Evolutionary conservation across 192 early-diverging fungal species (phyloP).

Genomic region (Oehlia diaphana): DNA sequence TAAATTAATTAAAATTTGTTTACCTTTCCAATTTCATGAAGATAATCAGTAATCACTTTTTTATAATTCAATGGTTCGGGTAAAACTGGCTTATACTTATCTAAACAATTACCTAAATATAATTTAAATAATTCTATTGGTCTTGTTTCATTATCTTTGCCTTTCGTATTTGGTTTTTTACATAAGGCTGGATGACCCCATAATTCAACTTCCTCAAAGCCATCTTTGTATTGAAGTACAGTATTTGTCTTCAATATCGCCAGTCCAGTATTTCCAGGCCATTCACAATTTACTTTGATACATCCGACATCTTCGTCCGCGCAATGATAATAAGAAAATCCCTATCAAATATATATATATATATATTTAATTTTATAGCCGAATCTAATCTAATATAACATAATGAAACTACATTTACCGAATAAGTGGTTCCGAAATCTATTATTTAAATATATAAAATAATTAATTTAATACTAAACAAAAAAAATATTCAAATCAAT

Average conservation of each 20-base stretch:
- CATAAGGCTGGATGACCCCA: neutral
- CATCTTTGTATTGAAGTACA: neutral
- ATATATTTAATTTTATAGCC: too few relatives aligned
- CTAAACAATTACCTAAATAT: neutral
- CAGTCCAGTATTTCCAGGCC: neutral
- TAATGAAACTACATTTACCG: neutral
- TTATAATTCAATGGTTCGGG: slow-evolving; percentile 26
- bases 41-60: neutral
- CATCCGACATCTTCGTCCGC: neutral
- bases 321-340: too few relatives aligned
- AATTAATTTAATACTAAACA: neutral
- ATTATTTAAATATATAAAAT: neutral
- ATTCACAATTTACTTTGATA: neutral
- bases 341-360: too few relatives aligned
- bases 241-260: neutral
- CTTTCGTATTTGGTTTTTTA: neutral
- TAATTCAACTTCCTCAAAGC: neutral
- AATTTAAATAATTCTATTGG: neutral
- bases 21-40: neutral
- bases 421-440: slow-evolving; percentile 3
- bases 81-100: neutral
- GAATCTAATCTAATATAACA: neutral
- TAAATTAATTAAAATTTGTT: too few relatives aligned
- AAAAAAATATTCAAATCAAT: neutral
- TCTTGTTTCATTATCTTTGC: neutral